Evolutionary conservation across 2,329 filamentous ascomycete species (phyloP).

Genomic region (Rhexocercosporidium sp.): DNA sequence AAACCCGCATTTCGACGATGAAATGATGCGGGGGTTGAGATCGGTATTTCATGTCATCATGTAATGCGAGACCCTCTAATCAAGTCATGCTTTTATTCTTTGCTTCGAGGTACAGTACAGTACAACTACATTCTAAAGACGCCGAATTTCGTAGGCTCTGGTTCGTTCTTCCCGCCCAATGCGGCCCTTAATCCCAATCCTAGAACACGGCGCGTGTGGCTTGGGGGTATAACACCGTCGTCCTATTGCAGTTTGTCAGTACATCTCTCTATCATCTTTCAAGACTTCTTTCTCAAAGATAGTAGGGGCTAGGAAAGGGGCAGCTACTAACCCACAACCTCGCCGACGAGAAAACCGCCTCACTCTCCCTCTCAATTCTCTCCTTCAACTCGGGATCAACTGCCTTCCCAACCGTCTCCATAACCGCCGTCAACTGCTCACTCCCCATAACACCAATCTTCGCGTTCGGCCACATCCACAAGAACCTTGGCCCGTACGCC

Average conservation of each 20-base stretch:
- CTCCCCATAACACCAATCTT: constrained; percentile 95
- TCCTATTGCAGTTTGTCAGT: constrained; percentile 53
- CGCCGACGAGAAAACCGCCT: constrained; percentile 86
- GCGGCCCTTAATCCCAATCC: constrained; percentile 75
- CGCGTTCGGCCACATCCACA: constrained; percentile 99
- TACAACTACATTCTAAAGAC: constrained; percentile 77
- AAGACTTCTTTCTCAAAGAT: too few relatives aligned
- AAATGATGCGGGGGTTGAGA: too few relatives aligned
- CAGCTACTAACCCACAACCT: constrained; percentile 72
- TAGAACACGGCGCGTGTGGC: constrained; percentile 75
- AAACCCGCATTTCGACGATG: too few relatives aligned
- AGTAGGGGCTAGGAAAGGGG: constrained; percentile 3
- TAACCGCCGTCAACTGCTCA: constrained; percentile 89
- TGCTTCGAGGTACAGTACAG: background rate
- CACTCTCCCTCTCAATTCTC: constrained; percentile 88
- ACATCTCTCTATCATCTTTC: background rate
- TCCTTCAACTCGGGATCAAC: constrained; percentile 81
- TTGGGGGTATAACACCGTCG: constrained; percentile 79
- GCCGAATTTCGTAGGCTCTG: constrained; percentile 72
- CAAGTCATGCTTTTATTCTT: background rate
- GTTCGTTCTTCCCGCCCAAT: constrained; percentile 68
- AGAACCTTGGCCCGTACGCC: constrained; percentile 86
- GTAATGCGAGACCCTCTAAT: too few relatives aligned
- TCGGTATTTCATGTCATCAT: too few relatives aligned
- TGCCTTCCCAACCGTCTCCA: constrained; percentile 89